These are phyloP conservation scores for Harringtonia lauricola DNA, from an alignment of 2,329 filamentous ascomycete species.

Conservation along the genomic window DNA sequence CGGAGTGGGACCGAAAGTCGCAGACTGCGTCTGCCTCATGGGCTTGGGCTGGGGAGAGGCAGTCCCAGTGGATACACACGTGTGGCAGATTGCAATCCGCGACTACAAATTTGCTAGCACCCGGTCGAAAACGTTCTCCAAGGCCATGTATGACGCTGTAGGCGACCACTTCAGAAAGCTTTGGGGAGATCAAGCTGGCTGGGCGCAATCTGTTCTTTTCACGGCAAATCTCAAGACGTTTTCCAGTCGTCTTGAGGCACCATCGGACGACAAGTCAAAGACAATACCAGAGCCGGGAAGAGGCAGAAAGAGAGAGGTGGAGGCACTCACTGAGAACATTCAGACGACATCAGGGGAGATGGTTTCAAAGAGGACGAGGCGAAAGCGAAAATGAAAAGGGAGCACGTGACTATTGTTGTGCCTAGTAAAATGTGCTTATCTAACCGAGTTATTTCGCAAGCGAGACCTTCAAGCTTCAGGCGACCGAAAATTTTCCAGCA, in stretches of 20 bases:
- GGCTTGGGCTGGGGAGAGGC: slow-evolving; percentile 92
- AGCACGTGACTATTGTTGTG: no score
- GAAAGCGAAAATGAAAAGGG: not conserved
- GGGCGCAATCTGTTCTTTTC: slow-evolving; percentile 95
- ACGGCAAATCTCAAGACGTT: slow-evolving; percentile 86
- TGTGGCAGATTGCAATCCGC: slow-evolving; percentile 95
- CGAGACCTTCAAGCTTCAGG: no score
- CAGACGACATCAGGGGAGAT: not conserved
- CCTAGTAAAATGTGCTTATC: not conserved
- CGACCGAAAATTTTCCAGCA: not conserved
- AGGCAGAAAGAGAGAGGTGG: slow-evolving; percentile 12
- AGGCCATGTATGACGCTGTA: slow-evolving; percentile 78
- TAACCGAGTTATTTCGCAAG: not conserved
- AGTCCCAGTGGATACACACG: slow-evolving; percentile 93
- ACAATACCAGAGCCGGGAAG: slow-evolving; percentile 15
- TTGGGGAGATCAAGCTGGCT: slow-evolving; percentile 91
- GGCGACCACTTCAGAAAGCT: slow-evolving; percentile 80
- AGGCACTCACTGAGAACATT: not conserved
- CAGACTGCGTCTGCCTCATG: slow-evolving; percentile 94
- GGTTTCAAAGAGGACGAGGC: no score
- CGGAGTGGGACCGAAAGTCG: slow-evolving; percentile 92
- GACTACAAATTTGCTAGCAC: slow-evolving; percentile 85
- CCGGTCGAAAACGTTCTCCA: slow-evolving; percentile 62
- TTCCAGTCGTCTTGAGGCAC: slow-evolving; percentile 45
- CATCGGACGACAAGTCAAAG: not conserved